Conservation (phyloP, 371 early-diverging fungal genomes). For the Mucor saturninus region DNA sequence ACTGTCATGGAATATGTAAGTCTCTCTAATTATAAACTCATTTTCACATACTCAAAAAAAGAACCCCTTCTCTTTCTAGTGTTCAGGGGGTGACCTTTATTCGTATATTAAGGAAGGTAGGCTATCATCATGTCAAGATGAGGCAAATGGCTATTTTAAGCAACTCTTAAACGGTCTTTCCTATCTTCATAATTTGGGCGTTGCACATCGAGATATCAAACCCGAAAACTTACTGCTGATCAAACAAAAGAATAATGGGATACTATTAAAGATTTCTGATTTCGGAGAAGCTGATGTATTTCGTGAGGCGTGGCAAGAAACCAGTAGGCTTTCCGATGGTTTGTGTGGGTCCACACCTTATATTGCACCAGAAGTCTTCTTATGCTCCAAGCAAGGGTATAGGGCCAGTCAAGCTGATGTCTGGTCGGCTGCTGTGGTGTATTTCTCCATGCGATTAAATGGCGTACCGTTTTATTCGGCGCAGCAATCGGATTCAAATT, state of each 20-base stretch:
- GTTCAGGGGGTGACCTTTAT: constrained; percentile 70
- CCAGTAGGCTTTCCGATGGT: constrained; percentile 69
- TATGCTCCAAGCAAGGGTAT: constrained; percentile 49
- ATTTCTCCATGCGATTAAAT: constrained; percentile 78
- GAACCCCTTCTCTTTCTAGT: constrained; percentile 32
- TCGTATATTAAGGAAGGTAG: constrained; percentile 44
- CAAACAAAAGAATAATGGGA: constrained; percentile 73
- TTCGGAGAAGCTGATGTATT: constrained; percentile 97
- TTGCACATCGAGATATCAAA: constrained; percentile 86
- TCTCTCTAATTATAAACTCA: background rate
- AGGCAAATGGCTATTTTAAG: constrained; percentile 61
- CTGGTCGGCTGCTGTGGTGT: constrained; percentile 87
- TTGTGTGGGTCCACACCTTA: constrained; percentile 90
- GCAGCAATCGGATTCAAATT: constrained; percentile 63
- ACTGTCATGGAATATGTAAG: constrained; percentile 74
- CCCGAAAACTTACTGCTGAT: constrained; percentile 93
- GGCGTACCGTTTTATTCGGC: constrained; percentile 64
- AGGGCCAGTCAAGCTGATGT: constrained; percentile 84
- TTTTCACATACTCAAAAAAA: background rate
- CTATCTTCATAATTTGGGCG: constrained; percentile 95
- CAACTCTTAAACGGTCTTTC: constrained; percentile 95
- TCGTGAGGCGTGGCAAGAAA: constrained; percentile 73
- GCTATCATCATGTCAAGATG: constrained; percentile 43
- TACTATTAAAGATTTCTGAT: constrained; percentile 93
- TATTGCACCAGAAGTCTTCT: constrained; percentile 87